A percentile compares a stretch with the other conserved stretches of the same genome.
phyloP scores from a whole-genome alignment of 202 grass and related monocot genomes.

The Zizania palustris region DNA sequence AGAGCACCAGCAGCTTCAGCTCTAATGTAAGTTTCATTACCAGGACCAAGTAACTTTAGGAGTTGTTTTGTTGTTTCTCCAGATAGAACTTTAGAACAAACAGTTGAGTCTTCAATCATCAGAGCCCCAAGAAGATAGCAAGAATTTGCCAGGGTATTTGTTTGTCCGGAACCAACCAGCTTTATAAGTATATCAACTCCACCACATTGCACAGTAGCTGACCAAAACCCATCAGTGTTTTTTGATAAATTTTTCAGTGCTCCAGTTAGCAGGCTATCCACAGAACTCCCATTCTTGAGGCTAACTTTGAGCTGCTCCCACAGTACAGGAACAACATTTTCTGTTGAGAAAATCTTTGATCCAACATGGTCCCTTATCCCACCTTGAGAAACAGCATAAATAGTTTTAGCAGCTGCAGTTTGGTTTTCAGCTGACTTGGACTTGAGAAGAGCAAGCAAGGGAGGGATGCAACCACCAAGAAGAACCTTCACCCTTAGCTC shows the following conservation, averaged over 20 bases:
- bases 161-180: constrained; percentile 74
- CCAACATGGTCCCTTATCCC: constrained; percentile 97
- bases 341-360: constrained; percentile 99
- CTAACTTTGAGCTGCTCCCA: constrained; percentile 95
- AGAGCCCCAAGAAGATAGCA: constrained; percentile 92
- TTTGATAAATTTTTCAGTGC: constrained; percentile 94
- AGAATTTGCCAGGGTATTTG: constrained; percentile 78
- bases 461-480: constrained; percentile 97
- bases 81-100: constrained; percentile 87
- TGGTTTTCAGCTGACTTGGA: constrained; percentile 86
- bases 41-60: constrained; percentile 88
- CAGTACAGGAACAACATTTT: constrained; percentile 92
- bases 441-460: constrained; percentile 91
- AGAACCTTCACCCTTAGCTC: constrained; percentile 95
- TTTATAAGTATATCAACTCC: constrained; percentile 96
- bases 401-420: constrained; percentile 94
- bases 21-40: constrained; percentile 87
- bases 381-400: constrained; percentile 97
- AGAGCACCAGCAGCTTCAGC: constrained; percentile 93
- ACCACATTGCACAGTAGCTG: constrained; percentile 80
- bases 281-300: constrained; percentile 78
- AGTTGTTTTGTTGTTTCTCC: constrained; percentile 88
- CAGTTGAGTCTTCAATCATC: constrained; percentile 89
- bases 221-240: constrained; percentile 96
- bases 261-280: constrained; percentile 89